Percentiles rank a stretch among this genome's conserved stretches.
phyloP scores from a whole-genome alignment of 768 basidiomycete species.

The Trametes cingulata region DNA sequence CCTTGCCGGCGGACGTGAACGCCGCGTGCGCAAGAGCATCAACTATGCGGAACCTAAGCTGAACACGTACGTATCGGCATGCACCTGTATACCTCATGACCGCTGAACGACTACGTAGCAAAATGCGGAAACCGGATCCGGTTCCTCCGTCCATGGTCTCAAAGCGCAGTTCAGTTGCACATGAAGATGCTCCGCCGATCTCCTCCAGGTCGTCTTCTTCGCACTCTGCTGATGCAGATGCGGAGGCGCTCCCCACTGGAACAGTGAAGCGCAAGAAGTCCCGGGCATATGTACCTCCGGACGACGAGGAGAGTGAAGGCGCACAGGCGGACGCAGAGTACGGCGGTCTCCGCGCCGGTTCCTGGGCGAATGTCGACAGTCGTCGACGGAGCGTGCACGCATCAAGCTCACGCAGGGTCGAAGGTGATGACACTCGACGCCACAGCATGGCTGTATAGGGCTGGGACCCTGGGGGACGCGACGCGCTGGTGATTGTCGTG shows the following conservation, averaged over 20 bases:
- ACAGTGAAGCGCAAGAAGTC: conserved; percentile 54
- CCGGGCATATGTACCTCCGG: conserved; percentile 46
- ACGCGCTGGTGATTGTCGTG: conserved; percentile 11
- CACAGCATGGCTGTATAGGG: conserved; percentile 65
- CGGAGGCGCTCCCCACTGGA: conserved; percentile 19
- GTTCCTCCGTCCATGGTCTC: conserved; percentile 35
- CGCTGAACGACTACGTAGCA: conserved; percentile 43
- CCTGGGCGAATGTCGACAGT: conserved; percentile 59
- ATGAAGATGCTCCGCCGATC: conserved; percentile 19
- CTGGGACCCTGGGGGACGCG: background rate
- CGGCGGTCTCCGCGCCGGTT: conserved; percentile 31
- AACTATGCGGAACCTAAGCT: conserved; percentile 89
- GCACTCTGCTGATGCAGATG: conserved; percentile 10
- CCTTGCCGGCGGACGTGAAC: conserved; percentile 44
- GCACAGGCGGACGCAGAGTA: conserved; percentile 74
- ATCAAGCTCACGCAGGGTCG: conserved; percentile 34
- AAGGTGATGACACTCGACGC: conserved; percentile 55
- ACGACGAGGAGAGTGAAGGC: conserved; percentile 65
- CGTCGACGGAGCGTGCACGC: conserved; percentile 46
- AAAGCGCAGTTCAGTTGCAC: conserved; percentile 27
- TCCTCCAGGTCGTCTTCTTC: conserved; percentile 24
- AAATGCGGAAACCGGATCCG: conserved; percentile 87
- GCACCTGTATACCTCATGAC: background rate
- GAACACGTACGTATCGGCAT: conserved; percentile 63
- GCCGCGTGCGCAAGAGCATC: conserved; percentile 73